Conservation (phyloP, 2,329 filamentous ascomycete genomes). For the Plenodomus lindquistii region DNA sequence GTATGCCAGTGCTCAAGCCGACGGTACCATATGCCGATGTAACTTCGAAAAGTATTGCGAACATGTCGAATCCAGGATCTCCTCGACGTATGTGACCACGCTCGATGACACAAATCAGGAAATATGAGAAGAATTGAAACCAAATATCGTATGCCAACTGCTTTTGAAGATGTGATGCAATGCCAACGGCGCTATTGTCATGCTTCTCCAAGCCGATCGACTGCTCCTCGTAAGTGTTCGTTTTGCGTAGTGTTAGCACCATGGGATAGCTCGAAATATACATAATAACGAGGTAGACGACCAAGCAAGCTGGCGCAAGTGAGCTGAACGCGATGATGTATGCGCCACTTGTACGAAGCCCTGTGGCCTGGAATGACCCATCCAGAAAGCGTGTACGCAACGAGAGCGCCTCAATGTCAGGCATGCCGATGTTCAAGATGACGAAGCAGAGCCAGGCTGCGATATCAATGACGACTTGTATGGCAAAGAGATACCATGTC, state of each 20-base stretch:
- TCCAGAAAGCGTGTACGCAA: constrained; percentile 61
- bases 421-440: constrained; percentile 66
- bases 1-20: constrained; percentile 62
- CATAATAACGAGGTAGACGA: constrained; percentile 68
- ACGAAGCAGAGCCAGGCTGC: constrained; percentile 70
- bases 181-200: constrained; percentile 16
- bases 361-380: constrained; percentile 66
- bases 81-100: constrained; percentile 55
- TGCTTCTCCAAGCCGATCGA: constrained; percentile 62
- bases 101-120: constrained; percentile 65
- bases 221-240: constrained; percentile 73
- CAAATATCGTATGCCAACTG: constrained; percentile 70
- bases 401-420: constrained; percentile 57
- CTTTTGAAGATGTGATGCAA: constrained; percentile 58
- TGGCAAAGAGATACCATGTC: constrained; percentile 68
- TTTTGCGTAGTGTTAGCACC: constrained; percentile 67
- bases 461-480: constrained; percentile 63
- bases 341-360: constrained; percentile 67
- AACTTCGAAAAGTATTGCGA: constrained; percentile 57
- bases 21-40: constrained; percentile 64
- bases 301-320: constrained; percentile 60
- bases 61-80: constrained; percentile 32
- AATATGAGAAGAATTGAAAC: constrained; percentile 64
- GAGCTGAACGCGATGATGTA: constrained; percentile 65
- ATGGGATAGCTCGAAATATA: constrained; percentile 68